Evolutionary conservation across 768 basidiomycete species (phyloP), one percentile per base, ranked within the genome.

Genomic region (Cystofilobasidium macerans): DNA sequence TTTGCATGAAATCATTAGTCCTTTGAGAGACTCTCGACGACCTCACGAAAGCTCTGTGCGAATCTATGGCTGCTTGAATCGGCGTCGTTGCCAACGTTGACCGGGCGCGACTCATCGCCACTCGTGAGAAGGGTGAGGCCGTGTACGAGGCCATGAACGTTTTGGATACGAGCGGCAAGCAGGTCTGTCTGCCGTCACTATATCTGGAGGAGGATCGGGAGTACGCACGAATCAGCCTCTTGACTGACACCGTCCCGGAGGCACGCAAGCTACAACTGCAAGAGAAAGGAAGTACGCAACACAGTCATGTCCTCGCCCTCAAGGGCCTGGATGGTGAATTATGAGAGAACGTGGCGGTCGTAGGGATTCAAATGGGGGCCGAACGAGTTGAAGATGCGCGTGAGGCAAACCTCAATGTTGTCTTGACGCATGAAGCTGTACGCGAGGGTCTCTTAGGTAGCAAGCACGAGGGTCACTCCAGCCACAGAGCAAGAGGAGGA

Each of bases 281-380:
- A 93, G 94, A 40, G 16, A 8, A 16, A 40, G 16, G 38, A 40
- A 40, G 38, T 8, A 28, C 51, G 30, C 30, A n/a, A 54, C 53
- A 97, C 90, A 56, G 93, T 97, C 82, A 99, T 87, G 77, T 97
- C 89, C 77, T 98, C 86, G 58, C 91, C 93, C 72, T 86, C 88
- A 62, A 99, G 84, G 20, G 95, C 95, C 72, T 97, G 93, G 60
- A 98, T 88, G 75, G 95, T 94, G 77, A 99, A 99, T 79, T 99
- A 98, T 73, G 91, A 94, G 32, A 99, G 95, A 70, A 99, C 93
- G 65, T 95, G 89, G 18, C 95, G 95, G 74, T 98, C 95, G 73
- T 84, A 83, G 9, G 93, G 90, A 79, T 95, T 95, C 93, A 95
- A 75, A 64, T 72, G 74, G 58, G 75, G 72, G 71, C 72, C 72